Conservation (phyloP, 306 rosid species). For the Comarum palustre region DNA sequence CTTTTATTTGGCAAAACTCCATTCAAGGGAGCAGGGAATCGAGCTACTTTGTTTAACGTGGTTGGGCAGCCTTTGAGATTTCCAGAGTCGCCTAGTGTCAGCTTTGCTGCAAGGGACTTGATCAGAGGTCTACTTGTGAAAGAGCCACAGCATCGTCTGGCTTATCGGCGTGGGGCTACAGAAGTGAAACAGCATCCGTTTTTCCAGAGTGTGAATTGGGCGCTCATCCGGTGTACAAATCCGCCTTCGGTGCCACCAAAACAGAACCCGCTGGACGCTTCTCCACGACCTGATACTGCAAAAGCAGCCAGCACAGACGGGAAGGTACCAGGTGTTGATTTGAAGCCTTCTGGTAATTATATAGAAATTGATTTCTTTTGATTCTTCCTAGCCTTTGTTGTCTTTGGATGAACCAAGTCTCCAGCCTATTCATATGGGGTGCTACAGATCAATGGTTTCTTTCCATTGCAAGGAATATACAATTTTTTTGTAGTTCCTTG, state of each 20-base stretch:
- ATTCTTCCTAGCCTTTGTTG: slow-evolving; percentile 27
- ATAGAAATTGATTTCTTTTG: slow-evolving; percentile 93
- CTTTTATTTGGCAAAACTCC: slow-evolving; percentile 93
- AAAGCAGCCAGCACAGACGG: slow-evolving; percentile 38
- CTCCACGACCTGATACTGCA: slow-evolving; percentile 20
- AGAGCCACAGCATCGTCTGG: slow-evolving; percentile 96
- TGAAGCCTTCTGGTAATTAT: slow-evolving; percentile 90
- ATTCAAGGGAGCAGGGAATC: slow-evolving; percentile 74
- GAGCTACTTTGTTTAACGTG: slow-evolving; percentile 91
- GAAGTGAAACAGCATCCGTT: slow-evolving; percentile 93
- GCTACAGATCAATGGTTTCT: slow-evolving; percentile 36
- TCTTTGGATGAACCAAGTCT: slow-evolving; percentile 30
- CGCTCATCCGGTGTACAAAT: slow-evolving; percentile 86
- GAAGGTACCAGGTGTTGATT: slow-evolving; percentile 54
- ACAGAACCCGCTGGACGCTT: slow-evolving; percentile 36
- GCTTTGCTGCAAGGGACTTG: slow-evolving; percentile 95
- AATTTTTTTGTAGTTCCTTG: slow-evolving; percentile 26
- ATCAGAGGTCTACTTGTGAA: slow-evolving; percentile 90
- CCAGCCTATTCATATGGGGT: slow-evolving; percentile 37
- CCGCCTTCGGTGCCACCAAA: slow-evolving; percentile 77
- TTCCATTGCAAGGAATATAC: slow-evolving; percentile 43
- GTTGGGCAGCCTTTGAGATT: slow-evolving; percentile 90
- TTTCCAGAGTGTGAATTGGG: slow-evolving; percentile 91
- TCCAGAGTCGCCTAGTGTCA: slow-evolving; percentile 84
- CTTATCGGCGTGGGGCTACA: slow-evolving; percentile 88